Evolutionary conservation across 75 land plant species (phyloP).

Genomic region (Pinus taeda): DNA sequence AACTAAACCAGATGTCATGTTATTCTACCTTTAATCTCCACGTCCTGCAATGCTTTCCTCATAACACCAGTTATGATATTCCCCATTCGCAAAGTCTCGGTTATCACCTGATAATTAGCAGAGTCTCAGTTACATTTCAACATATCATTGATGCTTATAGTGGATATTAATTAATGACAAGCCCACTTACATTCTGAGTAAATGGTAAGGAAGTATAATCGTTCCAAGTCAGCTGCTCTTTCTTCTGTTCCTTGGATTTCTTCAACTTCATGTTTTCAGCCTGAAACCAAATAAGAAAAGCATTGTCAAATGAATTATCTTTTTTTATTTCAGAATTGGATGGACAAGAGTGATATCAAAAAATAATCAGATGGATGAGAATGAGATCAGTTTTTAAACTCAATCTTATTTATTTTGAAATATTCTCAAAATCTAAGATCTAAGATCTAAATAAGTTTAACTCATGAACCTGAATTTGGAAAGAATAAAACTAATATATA

Average conservation of each 20-base stretch:
- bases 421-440: no score
- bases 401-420: no score
- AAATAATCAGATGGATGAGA: no score
- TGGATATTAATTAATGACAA: not conserved
- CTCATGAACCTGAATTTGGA: no score
- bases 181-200: slow-evolving; percentile 65
- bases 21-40: slow-evolving; percentile 52
- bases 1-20: not conserved
- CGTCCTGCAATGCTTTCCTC: slow-evolving; percentile 72
- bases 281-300: slow-evolving; percentile 12
- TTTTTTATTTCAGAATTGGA: no score
- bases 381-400: no score
- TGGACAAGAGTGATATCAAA: no score
- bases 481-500: no score
- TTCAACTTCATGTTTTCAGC: slow-evolving; percentile 65
- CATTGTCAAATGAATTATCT: no score
- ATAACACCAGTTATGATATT: slow-evolving; percentile 63
- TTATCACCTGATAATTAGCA: slow-evolving; percentile 56
- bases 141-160: not conserved
- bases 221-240: slow-evolving; percentile 48
- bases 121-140: not conserved
- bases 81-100: slow-evolving; percentile 79
- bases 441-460: no score
- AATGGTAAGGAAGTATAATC: slow-evolving; percentile 74
- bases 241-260: slow-evolving; percentile 22